These are phyloP conservation scores for Stereocaulon alpinum DNA, from an alignment of 495 filamentous ascomycete genomes.

Conservation along the genomic window DNA sequence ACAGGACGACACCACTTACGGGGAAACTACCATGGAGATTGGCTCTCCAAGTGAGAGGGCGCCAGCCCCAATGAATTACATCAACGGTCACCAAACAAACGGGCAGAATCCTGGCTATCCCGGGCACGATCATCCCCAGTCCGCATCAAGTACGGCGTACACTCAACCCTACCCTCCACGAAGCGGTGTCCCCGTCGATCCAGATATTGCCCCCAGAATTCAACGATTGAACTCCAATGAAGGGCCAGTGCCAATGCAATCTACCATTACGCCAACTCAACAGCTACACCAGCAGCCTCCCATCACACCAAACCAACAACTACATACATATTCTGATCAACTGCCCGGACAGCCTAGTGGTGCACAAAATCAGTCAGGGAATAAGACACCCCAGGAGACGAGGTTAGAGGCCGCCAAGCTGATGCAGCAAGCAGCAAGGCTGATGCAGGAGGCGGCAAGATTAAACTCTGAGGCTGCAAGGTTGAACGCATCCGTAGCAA, in stretches of 20 bases:
- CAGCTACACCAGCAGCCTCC: neutral
- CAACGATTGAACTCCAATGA: constrained; percentile 9
- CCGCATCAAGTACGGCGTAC: constrained; percentile 1
- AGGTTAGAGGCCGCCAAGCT: constrained; percentile 20
- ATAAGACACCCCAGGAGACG: constrained; percentile 17
- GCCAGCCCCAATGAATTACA: constrained; percentile 9
- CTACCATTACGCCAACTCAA: neutral
- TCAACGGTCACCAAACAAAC: constrained; percentile 3
- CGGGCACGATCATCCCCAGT: constrained; percentile 7
- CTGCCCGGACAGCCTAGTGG: neutral
- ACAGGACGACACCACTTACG: constrained; percentile 12
- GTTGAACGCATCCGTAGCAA: constrained; percentile 17
- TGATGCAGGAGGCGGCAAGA: constrained; percentile 22
- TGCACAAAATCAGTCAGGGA: neutral
- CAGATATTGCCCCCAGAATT: neutral
- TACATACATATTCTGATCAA: neutral
- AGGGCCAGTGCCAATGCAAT: constrained; percentile 6
- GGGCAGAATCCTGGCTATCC: neutral
- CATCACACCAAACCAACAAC: neutral
- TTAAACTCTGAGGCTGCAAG: constrained; percentile 22
- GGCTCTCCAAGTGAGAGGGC: neutral
- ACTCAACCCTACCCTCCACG: neutral
- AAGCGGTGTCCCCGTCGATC: constrained; percentile 3
- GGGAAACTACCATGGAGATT: constrained; percentile 12
- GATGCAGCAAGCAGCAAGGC: constrained; percentile 23